Percentiles rank a stretch among this genome's conserved stretches.
Evolutionary conservation across 768 basidiomycete genomes (phyloP).

Genomic region (Dendrothele bispora): DNA sequence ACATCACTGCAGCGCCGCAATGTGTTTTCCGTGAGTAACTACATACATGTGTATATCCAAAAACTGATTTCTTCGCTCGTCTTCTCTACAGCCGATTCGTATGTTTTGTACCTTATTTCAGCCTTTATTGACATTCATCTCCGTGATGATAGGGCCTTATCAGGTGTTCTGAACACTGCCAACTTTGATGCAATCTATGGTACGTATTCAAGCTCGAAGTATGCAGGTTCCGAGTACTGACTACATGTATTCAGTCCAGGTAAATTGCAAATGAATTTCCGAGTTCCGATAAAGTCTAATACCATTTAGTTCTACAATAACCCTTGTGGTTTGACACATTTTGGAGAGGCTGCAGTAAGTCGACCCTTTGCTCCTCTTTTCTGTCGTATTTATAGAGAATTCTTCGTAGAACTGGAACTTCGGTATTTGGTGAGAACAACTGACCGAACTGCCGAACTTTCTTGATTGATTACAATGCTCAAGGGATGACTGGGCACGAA

Average conservation of each 20-base stretch:
- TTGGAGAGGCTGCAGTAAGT: constrained; percentile 48
- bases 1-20: constrained; percentile 62
- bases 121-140: too few species aligned
- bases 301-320: constrained; percentile 58
- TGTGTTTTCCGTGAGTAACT: not conserved
- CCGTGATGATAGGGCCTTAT: constrained; percentile 62
- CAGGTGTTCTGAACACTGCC: constrained; percentile 57
- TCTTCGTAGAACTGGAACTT: constrained; percentile 60
- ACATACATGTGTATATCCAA: not conserved
- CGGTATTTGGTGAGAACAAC: constrained; percentile 52
- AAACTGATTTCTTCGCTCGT: constrained; percentile 33
- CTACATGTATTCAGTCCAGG: constrained; percentile 6
- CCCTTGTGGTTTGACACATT: constrained; percentile 50
- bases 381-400: not conserved
- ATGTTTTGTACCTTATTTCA: too few species aligned
- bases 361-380: too few species aligned
- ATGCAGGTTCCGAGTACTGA: not conserved
- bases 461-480: not conserved
- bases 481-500: constrained; percentile 69
- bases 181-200: constrained; percentile 73
- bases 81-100: too few species aligned
- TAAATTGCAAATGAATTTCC: not conserved
- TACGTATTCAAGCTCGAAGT: constrained; percentile 17
- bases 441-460: not conserved
- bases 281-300: not conserved